Conservation (phyloP, 106 monocot species). For the Chionographis japonica region DNA sequence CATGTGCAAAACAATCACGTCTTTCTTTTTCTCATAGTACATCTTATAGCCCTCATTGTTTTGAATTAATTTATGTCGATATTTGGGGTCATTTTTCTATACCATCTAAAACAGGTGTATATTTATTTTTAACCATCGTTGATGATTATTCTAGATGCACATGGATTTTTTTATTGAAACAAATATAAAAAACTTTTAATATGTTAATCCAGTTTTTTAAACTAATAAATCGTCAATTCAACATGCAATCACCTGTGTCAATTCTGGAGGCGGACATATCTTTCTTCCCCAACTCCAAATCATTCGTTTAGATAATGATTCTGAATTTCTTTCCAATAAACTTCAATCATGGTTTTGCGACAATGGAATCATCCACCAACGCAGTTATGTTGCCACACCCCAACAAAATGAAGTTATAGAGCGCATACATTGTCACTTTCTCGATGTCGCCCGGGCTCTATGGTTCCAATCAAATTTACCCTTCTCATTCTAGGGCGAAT, state of each 20-base stretch:
- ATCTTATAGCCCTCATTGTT: too few relatives aligned
- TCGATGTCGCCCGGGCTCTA: not conserved
- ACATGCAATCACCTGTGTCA: not conserved
- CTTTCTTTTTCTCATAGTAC: too few relatives aligned
- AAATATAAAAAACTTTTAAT: not conserved
- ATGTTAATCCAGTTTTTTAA: not conserved
- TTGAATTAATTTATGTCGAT: too few relatives aligned
- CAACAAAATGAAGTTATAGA: not conserved
- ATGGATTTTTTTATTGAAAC: too few relatives aligned
- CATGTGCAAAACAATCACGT: too few relatives aligned
- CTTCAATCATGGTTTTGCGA: not conserved
- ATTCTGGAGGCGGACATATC: not conserved
- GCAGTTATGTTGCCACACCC: too few relatives aligned
- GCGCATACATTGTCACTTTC: not conserved
- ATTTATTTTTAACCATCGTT: too few relatives aligned
- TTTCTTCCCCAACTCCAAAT: not conserved
- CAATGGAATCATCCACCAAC: too few relatives aligned
- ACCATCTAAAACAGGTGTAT: too few relatives aligned
- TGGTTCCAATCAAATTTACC: not conserved
- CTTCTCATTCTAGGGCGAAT: not conserved
- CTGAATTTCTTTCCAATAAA: not conserved
- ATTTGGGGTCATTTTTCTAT: too few relatives aligned
- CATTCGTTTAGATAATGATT: conserved; percentile 1
- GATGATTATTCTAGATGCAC: too few relatives aligned
- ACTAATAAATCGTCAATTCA: conserved; percentile 3